phyloP scores from a whole-genome alignment of 208 protist species.

The Trypanosomatidae sp. region DNA sequence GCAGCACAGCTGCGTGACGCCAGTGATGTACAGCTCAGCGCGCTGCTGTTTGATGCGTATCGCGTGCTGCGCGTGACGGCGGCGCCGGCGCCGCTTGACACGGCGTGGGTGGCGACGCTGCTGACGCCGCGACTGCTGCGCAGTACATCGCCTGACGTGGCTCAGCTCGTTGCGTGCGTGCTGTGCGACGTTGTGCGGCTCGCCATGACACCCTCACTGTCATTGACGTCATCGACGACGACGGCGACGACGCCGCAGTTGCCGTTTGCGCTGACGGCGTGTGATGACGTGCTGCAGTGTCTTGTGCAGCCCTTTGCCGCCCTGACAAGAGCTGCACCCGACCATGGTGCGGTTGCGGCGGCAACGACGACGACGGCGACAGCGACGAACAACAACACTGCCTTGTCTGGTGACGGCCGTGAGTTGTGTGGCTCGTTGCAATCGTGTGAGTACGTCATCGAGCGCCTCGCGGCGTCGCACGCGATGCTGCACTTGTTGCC shows the following conservation, averaged over 20 bases:
- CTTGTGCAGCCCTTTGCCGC: slow-evolving; percentile 30
- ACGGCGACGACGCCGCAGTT: slow-evolving; percentile 3
- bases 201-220: slow-evolving; percentile 1
- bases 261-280: slow-evolving; percentile 17
- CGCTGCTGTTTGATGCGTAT: slow-evolving; percentile 15
- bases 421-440: too few species aligned
- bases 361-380: too few species aligned
- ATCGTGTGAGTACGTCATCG: too few species aligned
- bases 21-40: slow-evolving; percentile 11
- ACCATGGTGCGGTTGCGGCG: too few species aligned
- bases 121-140: slow-evolving; percentile 35
- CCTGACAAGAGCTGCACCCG: slow-evolving; percentile 8
- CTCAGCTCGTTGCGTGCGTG: slow-evolving; percentile 44
- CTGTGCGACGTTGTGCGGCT: slow-evolving; percentile 47
- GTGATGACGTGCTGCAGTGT: slow-evolving; percentile 29
- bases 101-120: slow-evolving; percentile 17
- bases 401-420: too few species aligned
- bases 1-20: slow-evolving; percentile 5
- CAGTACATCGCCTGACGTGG: slow-evolving; percentile 26
- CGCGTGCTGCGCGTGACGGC: slow-evolving; percentile 10
- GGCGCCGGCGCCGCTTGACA: slow-evolving; percentile 6
- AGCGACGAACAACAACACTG: too few species aligned
- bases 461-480: too few species aligned
- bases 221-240: background rate
- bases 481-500: too few species aligned